Evolutionary conservation across 768 basidiomycete species (phyloP).

Genomic region (Chiua virens): DNA sequence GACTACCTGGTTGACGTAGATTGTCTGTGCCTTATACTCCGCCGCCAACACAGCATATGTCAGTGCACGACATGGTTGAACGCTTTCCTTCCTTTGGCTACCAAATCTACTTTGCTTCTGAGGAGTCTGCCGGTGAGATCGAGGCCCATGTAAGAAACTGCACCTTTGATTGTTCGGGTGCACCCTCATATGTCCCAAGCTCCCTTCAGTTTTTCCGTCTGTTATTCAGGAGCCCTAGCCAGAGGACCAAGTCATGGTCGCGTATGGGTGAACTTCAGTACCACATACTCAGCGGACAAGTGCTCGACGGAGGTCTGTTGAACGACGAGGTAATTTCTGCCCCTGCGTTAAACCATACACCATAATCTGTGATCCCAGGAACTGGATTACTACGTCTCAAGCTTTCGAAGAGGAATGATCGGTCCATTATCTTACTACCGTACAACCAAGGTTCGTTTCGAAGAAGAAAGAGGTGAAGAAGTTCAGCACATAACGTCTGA

Average conservation of each 20-base stretch:
- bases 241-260: not conserved
- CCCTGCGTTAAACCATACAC: not conserved
- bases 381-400: constrained; percentile 47
- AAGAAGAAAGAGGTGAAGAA: constrained; percentile 56
- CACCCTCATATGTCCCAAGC: constrained; percentile 28
- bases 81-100: constrained; percentile 62
- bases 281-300: constrained; percentile 1
- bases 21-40: constrained; percentile 68
- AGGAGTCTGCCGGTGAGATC: constrained; percentile 51
- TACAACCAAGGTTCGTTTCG: constrained; percentile 55
- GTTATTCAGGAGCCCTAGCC: constrained; percentile 3
- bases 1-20: constrained; percentile 34
- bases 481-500: not conserved
- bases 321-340: constrained; percentile 13
- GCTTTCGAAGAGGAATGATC: constrained; percentile 52
- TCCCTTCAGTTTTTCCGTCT: constrained; percentile 18
- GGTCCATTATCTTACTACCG: constrained; percentile 82
- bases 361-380: constrained; percentile 44
- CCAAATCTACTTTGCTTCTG: constrained; percentile 63
- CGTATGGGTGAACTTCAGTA: constrained; percentile 10
- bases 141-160: constrained; percentile 49
- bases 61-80: constrained; percentile 52
- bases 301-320: constrained; percentile 15
- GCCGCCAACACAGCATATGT: constrained; percentile 46
- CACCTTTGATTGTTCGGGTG: not conserved